These are phyloP conservation scores for Cutaneotrichosporon sp. DNA, from an alignment of 1,284 basidiomycete genomes.

Conservation along the genomic window DNA sequence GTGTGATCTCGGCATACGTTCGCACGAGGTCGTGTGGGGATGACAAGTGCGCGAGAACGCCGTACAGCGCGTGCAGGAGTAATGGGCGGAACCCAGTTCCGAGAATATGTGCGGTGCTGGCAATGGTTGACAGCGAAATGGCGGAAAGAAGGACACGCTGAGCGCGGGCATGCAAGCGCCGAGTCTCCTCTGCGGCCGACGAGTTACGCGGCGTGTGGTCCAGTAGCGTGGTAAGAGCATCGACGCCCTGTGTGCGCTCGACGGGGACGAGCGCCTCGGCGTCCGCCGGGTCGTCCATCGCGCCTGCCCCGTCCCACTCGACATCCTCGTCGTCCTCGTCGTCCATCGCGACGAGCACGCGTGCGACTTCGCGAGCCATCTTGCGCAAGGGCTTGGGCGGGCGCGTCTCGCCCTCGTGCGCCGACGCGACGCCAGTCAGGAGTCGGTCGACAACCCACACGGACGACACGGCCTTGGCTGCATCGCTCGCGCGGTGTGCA, in stretches of 20 bases:
- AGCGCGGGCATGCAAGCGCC: constrained; percentile 46
- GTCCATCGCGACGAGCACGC: constrained; percentile 64
- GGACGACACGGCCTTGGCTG: constrained; percentile 59
- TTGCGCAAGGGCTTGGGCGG: constrained; percentile 58
- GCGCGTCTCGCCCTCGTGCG: constrained; percentile 31
- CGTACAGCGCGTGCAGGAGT: constrained; percentile 76
- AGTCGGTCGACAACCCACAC: constrained; percentile 75
- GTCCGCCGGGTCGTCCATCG: constrained; percentile 10
- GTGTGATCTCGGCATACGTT: constrained; percentile 62
- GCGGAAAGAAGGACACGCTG: constrained; percentile 53
- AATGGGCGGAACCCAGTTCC: constrained; percentile 54
- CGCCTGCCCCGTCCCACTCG: constrained; percentile 58
- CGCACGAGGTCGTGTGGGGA: constrained; percentile 63
- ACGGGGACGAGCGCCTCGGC: constrained; percentile 45
- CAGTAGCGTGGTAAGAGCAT: constrained; percentile 44
- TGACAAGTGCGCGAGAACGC: constrained; percentile 72
- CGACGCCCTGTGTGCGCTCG: constrained; percentile 58
- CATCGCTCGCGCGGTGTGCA: constrained; percentile 37
- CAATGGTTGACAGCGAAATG: constrained; percentile 65
- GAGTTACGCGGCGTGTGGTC: constrained; percentile 31
- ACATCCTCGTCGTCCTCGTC: constrained; percentile 62
- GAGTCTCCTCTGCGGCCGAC: constrained; percentile 26
- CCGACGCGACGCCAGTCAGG: constrained; percentile 62
- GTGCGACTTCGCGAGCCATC: constrained; percentile 59
- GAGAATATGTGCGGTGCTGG: constrained; percentile 62